These are phyloP conservation scores for Moniliella sp. DNA, from an alignment of 1,284 basidiomycete species.

Conservation along the genomic window DNA sequence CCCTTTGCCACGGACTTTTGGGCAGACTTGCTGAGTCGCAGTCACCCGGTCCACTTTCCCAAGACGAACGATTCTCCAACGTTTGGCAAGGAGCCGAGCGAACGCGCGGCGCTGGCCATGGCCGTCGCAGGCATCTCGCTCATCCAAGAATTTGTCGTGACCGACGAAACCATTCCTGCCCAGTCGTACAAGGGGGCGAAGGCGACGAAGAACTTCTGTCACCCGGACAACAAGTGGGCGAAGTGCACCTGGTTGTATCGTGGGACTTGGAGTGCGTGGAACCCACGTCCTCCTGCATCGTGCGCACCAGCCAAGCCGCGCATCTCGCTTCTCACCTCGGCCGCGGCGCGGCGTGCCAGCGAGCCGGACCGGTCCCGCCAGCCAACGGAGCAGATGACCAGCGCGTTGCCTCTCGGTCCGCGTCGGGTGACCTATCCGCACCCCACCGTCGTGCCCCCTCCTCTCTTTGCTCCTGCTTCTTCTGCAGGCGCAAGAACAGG, in stretches of 20 bases:
- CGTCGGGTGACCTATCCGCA: too few relatives aligned
- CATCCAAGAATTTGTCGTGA: slow-evolving; percentile 35
- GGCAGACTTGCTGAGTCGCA: slow-evolving; percentile 30
- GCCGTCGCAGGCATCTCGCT: slow-evolving; percentile 30
- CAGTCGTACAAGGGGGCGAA: not conserved
- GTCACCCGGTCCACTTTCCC: slow-evolving; percentile 25
- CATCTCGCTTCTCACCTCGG: slow-evolving; percentile 3
- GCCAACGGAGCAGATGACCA: not conserved
- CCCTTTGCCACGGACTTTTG: slow-evolving; percentile 34
- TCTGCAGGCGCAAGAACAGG: too few relatives aligned
- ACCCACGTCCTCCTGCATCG: slow-evolving; percentile 16
- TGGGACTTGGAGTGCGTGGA: slow-evolving; percentile 34
- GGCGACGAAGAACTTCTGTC: not conserved
- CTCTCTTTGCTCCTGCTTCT: too few relatives aligned
- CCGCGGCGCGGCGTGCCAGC: not conserved
- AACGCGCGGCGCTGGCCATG: slow-evolving; percentile 28
- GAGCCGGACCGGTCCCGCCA: not conserved
- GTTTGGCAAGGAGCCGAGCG: slow-evolving; percentile 29
- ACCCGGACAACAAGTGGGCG: slow-evolving; percentile 30
- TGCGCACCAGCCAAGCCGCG: slow-evolving; percentile 6
- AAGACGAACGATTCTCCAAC: slow-evolving; percentile 12
- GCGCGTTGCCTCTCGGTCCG: too few relatives aligned
- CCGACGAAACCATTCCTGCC: slow-evolving; percentile 6
- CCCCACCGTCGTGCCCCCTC: too few relatives aligned
- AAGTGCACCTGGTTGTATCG: slow-evolving; percentile 34